phyloP scores from a whole-genome alignment of 495 filamentous ascomycete genomes.

The Xylaria venustula region DNA sequence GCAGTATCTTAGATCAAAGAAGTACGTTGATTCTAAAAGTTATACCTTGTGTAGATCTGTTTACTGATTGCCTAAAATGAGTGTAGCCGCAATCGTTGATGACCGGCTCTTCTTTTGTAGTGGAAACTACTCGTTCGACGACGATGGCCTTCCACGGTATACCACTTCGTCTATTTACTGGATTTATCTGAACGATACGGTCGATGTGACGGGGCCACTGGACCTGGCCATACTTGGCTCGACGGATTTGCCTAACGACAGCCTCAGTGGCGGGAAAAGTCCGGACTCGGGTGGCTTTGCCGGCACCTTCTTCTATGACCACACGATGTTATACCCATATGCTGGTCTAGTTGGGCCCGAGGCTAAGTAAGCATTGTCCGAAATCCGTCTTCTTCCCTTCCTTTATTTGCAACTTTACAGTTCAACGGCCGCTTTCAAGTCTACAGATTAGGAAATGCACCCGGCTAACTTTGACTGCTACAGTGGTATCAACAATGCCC shows the following conservation, averaged over 20 bases:
- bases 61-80: neutral
- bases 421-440: too few relatives aligned
- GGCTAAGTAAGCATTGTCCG: neutral
- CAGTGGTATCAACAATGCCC: neutral
- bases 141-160: slow-evolving; percentile 4
- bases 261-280: neutral
- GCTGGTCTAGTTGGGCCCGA: slow-evolving; percentile 10
- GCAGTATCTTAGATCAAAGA: slow-evolving; percentile 1
- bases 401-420: too few relatives aligned
- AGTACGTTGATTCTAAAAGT: too few relatives aligned
- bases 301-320: slow-evolving; percentile 17
- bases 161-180: slow-evolving; percentile 11
- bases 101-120: slow-evolving; percentile 17
- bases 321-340: slow-evolving; percentile 14
- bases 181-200: slow-evolving; percentile 7
- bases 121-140: slow-evolving; percentile 18
- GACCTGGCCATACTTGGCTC: slow-evolving; percentile 8
- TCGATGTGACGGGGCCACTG: slow-evolving; percentile 7
- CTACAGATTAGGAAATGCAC: too few relatives aligned
- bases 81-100: slow-evolving; percentile 16
- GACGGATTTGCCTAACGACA: neutral
- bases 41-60: neutral
- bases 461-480: too few relatives aligned
- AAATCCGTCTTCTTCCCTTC: too few relatives aligned
- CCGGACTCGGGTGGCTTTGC: neutral